Base-by-base conservation (phyloP, 352 stramenopile species). In the Globisporangium spiculum region DNA sequence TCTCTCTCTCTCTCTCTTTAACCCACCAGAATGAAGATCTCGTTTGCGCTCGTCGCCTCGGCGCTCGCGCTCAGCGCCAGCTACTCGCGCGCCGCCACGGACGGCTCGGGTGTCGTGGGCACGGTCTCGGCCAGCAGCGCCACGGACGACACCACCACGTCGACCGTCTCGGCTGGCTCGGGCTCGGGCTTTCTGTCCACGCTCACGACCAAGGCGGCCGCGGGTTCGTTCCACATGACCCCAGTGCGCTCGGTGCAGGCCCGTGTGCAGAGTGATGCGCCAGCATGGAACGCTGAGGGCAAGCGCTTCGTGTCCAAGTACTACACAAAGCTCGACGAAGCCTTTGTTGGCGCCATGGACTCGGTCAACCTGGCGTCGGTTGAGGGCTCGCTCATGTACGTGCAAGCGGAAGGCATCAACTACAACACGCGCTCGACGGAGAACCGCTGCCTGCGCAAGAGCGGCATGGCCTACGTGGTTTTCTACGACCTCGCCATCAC, bases 301-400 rank as follows among this genome's bases (percentile, higher is more conserved):
- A 68, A 82, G 66, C 84, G 75, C 26, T 94, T 92, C 67, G 76
- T 91, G 60, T 93, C 86, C 0, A 48, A 36, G 22, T 81, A 81
- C 69, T 90, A 88, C 58, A 73, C 81, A 50, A 69, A 85, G 22
- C 75, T 85, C 60, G 75, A 69, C n/a, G 74, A 76, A 3, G 80
- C 75, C n/a, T 94, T 84, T 68, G 65, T 77, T 16, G 84, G 75
- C 8, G 80, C 80, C 8, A 81, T 95, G 67, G 88, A 97, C 71
- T 89, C 79, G n/a, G 86, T 92, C 27, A 96, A 95, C 71, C 86
- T 83, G 26, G 89, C 87, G 7, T 88, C 75, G 0, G 83, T 96
- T 10, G 87, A 94, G 63, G 89, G 89, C 18, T 79, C 86, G 41
- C 83, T 96, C 46, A 95, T 94, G 86, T 96, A 94, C 75, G 83